Evolutionary conservation across 2,329 filamentous ascomycete species (phyloP).

Genomic region (Orbilia oligospora): DNA sequence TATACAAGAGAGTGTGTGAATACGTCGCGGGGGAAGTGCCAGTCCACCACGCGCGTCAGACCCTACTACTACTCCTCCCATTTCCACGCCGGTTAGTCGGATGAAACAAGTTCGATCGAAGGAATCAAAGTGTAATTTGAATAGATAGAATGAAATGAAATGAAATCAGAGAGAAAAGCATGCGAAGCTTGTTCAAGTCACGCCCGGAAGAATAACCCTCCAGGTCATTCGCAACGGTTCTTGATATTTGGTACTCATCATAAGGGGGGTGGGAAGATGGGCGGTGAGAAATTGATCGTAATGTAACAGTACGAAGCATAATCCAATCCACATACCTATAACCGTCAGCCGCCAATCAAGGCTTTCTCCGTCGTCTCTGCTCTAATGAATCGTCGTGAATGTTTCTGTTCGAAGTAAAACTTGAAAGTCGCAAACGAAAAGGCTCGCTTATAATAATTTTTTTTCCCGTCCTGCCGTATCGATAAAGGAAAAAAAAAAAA

Average conservation of each 20-base stretch:
- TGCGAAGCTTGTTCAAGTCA: constrained; percentile 66
- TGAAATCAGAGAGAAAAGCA: constrained; percentile 67
- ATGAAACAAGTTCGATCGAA: background rate
- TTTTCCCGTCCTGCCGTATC: constrained; percentile 27
- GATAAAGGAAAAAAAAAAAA: constrained; percentile 38
- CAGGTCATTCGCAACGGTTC: constrained; percentile 79
- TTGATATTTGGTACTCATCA: constrained; percentile 70
- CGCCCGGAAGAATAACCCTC: constrained; percentile 63
- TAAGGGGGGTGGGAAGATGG: constrained; percentile 38
- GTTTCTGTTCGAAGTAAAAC: background rate
- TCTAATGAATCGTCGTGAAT: background rate
- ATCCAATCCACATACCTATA: constrained; percentile 23
- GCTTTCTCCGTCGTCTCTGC: background rate
- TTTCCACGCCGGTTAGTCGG: constrained; percentile 1
- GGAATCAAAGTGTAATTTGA: background rate
- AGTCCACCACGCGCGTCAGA: constrained; percentile 17
- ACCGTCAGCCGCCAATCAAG: constrained; percentile 22
- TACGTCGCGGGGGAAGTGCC: constrained; percentile 5
- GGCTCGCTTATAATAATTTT: constrained; percentile 7
- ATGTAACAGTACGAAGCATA: background rate
- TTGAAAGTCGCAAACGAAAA: constrained; percentile 16
- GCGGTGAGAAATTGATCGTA: background rate
- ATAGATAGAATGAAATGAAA: background rate
- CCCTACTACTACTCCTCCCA: background rate
- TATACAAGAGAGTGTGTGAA: background rate